Evolutionary conservation across 2,329 filamentous ascomycete genomes (phyloP).

Genomic region (Fusarium napiforme): DNA sequence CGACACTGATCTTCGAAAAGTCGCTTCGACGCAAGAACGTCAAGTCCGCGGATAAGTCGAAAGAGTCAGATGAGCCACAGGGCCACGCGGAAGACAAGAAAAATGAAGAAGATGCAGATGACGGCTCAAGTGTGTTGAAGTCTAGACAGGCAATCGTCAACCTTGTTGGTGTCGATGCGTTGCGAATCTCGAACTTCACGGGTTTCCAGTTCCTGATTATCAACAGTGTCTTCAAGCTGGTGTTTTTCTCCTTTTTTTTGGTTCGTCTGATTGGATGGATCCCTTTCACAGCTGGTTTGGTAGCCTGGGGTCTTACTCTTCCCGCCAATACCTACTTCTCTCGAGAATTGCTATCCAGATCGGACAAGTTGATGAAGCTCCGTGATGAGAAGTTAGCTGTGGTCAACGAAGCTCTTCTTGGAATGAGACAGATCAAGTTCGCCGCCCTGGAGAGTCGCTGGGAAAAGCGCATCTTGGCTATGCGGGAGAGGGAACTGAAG

Average conservation of each 20-base stretch:
- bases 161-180: conserved; percentile 79
- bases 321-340: conserved; percentile 76
- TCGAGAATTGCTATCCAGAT: conserved; percentile 70
- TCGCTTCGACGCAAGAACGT: conserved; percentile 81
- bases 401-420: conserved; percentile 80
- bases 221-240: conserved; percentile 69
- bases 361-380: conserved; percentile 78
- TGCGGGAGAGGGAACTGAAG: conserved; percentile 72
- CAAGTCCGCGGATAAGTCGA: conserved; percentile 67
- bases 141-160: conserved; percentile 79
- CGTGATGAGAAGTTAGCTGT: conserved; percentile 80
- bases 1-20: conserved; percentile 80
- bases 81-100: conserved; percentile 59
- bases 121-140: conserved; percentile 49
- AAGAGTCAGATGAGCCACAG: conserved; percentile 49
- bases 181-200: conserved; percentile 75
- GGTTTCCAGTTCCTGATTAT: conserved; percentile 73
- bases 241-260: conserved; percentile 74
- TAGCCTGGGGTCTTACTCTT: conserved; percentile 70
- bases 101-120: conserved; percentile 59
- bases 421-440: conserved; percentile 88
- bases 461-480: conserved; percentile 73
- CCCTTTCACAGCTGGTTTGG: conserved; percentile 72
- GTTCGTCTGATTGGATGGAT: conserved; percentile 78
- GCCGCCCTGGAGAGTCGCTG: conserved; percentile 80